These are phyloP conservation scores for Talaromyces nanjingensis DNA, from an alignment of 495 filamentous ascomycete species.

Conservation along the genomic window DNA sequence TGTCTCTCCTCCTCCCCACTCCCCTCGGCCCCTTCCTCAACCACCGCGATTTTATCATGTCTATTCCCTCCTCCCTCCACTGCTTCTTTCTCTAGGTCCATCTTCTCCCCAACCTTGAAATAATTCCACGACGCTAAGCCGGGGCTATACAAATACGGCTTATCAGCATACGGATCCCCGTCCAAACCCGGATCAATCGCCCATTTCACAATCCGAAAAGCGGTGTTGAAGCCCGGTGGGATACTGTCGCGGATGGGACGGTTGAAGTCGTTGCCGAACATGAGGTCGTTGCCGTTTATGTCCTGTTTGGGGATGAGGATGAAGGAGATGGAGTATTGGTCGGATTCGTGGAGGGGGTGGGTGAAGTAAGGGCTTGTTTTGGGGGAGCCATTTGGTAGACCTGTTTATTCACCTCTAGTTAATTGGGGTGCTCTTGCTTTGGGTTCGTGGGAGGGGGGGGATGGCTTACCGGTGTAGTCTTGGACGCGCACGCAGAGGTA, in stretches of 20 bases:
- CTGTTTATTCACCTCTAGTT: slow-evolving; percentile 29
- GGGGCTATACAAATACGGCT: slow-evolving; percentile 76
- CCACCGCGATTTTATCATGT: slow-evolving; percentile 31
- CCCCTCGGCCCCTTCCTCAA: slow-evolving; percentile 66
- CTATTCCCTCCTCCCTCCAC: slow-evolving; percentile 12
- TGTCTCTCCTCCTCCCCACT: slow-evolving; percentile 44
- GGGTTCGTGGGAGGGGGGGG: neutral
- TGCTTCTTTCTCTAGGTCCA: slow-evolving; percentile 13
- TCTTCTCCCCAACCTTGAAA: slow-evolving; percentile 56
- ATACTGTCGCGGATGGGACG: slow-evolving; percentile 78
- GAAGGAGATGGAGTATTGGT: slow-evolving; percentile 79
- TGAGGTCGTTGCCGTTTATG: slow-evolving; percentile 63
- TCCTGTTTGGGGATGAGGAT: slow-evolving; percentile 59
- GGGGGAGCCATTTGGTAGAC: slow-evolving; percentile 53
- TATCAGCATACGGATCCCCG: slow-evolving; percentile 79
- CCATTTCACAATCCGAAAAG: slow-evolving; percentile 77
- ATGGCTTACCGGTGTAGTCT: slow-evolving; percentile 46
- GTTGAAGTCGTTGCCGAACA: slow-evolving; percentile 93
- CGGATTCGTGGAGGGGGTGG: slow-evolving; percentile 55
- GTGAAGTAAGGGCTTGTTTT: slow-evolving; percentile 66
- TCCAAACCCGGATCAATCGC: slow-evolving; percentile 81
- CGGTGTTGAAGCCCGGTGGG: slow-evolving; percentile 74
- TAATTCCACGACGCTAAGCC: slow-evolving; percentile 67
- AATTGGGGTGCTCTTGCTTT: neutral
- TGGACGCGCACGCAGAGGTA: slow-evolving; percentile 66